Percentiles rank a stretch among this genome's conserved stretches.
Evolutionary conservation across 75 land plant species (phyloP).

Genomic region (Azolla pinnata): DNA sequence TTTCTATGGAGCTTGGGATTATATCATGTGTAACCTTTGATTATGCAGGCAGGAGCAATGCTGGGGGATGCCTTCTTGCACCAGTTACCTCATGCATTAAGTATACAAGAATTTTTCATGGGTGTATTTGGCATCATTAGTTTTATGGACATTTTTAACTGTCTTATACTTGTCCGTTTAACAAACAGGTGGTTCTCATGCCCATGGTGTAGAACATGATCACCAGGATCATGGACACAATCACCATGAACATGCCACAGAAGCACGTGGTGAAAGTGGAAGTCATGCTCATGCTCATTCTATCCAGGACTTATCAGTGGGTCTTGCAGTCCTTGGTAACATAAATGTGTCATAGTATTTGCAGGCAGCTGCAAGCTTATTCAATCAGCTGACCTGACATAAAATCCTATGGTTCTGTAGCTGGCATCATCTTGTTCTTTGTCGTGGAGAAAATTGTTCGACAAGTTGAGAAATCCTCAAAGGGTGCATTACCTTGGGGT

Average conservation of each 20-base stretch:
- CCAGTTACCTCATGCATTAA: conserved; percentile 96
- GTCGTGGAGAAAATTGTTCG: conserved; percentile 92
- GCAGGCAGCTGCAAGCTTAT: too few relatives aligned
- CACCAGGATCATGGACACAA: conserved; percentile 35
- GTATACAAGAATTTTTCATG: too few relatives aligned
- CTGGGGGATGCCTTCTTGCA: conserved; percentile 98
- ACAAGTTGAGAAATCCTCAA: conserved; percentile 67
- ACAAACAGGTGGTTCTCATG: conserved; percentile 50
- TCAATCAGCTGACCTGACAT: too few relatives aligned
- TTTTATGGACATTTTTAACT: too few relatives aligned
- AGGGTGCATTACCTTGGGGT: conserved; percentile 17
- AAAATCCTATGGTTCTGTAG: too few relatives aligned
- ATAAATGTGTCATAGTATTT: too few relatives aligned
- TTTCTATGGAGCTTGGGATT: too few relatives aligned
- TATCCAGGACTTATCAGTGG: conserved; percentile 72
- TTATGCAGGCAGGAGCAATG: conserved; percentile 90
- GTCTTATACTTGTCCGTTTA: too few relatives aligned
- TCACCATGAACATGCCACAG: conserved; percentile 19
- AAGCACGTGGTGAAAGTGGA: conserved; percentile 9
- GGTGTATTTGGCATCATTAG: background rate
- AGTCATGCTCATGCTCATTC: conserved; percentile 64
- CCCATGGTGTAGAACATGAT: conserved; percentile 36
- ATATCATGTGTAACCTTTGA: background rate
- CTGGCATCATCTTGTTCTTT: conserved; percentile 82
- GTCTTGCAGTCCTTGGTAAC: conserved; percentile 73